Conservation (phyloP, 768 basidiomycete species). For the Mycena galericulata region DNA sequence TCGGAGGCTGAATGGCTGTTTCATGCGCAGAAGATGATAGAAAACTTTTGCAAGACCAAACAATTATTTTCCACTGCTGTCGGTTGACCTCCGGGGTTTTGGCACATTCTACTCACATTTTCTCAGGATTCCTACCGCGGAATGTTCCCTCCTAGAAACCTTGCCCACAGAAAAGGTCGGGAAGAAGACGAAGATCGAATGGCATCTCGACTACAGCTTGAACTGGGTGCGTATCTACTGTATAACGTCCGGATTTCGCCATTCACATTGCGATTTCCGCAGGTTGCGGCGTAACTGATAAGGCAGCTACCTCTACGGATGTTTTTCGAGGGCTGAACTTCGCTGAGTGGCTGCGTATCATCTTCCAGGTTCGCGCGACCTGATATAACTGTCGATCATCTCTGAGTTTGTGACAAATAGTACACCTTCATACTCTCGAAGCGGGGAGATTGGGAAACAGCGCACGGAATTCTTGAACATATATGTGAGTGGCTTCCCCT, state of each 20-base stretch:
- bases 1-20: slow-evolving; percentile 71
- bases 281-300: slow-evolving; percentile 49
- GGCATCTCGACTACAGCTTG: slow-evolving; percentile 18
- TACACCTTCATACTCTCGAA: slow-evolving; percentile 79
- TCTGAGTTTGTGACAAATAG: no score
- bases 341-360: slow-evolving; percentile 85
- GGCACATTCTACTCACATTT: background rate
- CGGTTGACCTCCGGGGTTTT: background rate
- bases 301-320: slow-evolving; percentile 32
- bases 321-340: slow-evolving; percentile 86
- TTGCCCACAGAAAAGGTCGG: background rate
- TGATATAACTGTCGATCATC: no score
- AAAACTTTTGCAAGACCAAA: slow-evolving; percentile 88
- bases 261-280: no score
- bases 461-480: slow-evolving; percentile 82
- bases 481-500: slow-evolving; percentile 49
- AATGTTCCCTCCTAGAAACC: slow-evolving; percentile 5
- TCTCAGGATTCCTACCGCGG: slow-evolving; percentile 17
- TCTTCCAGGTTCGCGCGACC: slow-evolving; percentile 83
- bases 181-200: slow-evolving; percentile 19
- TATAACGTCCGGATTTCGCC: no score
- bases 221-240: background rate
- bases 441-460: slow-evolving; percentile 71
- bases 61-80: slow-evolving; percentile 65
- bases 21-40: slow-evolving; percentile 87